Evolutionary conservation across 2,329 filamentous ascomycete species (phyloP), one percentile per base, ranked within the genome.

Genomic region (Dactylellina haptotyla): DNA sequence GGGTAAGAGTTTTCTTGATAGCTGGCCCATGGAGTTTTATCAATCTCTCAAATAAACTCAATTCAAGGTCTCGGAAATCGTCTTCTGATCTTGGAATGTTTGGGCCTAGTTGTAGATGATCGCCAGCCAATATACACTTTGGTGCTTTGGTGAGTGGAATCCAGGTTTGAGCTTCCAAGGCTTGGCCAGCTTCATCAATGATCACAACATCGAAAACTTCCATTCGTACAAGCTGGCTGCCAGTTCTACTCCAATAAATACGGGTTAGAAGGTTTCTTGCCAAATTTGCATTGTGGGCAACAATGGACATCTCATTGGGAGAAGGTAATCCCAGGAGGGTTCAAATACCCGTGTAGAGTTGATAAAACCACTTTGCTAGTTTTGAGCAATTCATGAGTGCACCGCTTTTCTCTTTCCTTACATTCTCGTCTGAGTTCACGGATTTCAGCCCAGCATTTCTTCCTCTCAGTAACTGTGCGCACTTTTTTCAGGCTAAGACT

Each of bases 131-230:
- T 6, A 99, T 89, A 6, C 92, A 89, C 82, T 97, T 98, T 8
- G 53, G 48, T 0, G 92, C 92, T 41, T 87, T 86, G 16, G 97
- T 82, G 50, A 99, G 82, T 9, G 95, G 89, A 57, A 98, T 93
- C 95, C 95, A 99, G 82, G 93, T 97, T 81, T 98, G 94, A 0
- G 95, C 93, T 81, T 99, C 95, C 8, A 98, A 84, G 1, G 95
- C 95, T 80, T 99, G 95, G 80, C 91, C 96, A 3, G 93, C 95
- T 82, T 99, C 95, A 79, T 99, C 95, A 65, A 99, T 92, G 73
- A 99, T 89, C 26, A 99, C 91, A 3, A 97, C 90, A 80, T 99
- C 95, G 76, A 99, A 99, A 58, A 87, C 83, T 78, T 96, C 88
- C 74, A 89, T 86, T 73, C 88, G 89, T 30, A 97, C 83, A 81